Conservation (phyloP, 352 stramenopile species). For the Phytophthora citricola region DNA sequence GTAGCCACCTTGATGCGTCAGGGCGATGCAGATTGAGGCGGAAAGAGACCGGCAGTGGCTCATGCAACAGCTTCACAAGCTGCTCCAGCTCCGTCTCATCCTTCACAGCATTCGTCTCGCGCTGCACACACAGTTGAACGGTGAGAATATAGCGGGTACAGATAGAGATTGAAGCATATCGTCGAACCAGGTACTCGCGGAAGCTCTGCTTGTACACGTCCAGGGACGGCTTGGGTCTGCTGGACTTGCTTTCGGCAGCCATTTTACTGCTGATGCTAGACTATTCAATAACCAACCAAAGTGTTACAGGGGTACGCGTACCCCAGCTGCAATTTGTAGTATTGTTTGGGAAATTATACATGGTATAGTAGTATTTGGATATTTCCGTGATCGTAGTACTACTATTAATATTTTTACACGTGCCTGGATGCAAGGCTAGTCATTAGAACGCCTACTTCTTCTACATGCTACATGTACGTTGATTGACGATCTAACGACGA, state of each 20-base stretch:
- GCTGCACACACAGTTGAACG: conserved; percentile 34
- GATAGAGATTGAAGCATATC: neutral
- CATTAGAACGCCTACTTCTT: too few species aligned
- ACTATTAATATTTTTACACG: too few species aligned
- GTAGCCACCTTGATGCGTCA: conserved; percentile 48
- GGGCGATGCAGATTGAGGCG: conserved; percentile 80
- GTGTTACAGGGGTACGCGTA: conserved; percentile 10
- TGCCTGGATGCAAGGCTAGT: too few species aligned
- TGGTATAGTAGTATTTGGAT: too few species aligned
- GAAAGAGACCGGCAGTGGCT: conserved; percentile 83
- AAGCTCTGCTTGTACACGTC: conserved; percentile 88
- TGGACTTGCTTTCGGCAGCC: conserved; percentile 14
- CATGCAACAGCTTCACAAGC: conserved; percentile 79
- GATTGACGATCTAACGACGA: too few species aligned
- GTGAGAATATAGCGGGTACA: neutral
- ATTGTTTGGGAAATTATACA: too few species aligned
- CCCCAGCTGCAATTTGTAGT: neutral
- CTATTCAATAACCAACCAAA: conserved; percentile 23
- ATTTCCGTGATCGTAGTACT: too few species aligned
- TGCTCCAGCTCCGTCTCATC: conserved; percentile 57
- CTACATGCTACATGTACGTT: too few species aligned
- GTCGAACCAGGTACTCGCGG: conserved; percentile 67
- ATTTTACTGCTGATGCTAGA: conserved; percentile 9
- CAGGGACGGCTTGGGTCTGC: conserved; percentile 57
- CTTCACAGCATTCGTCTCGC: conserved; percentile 63